Conservation (phyloP, 192 early-diverging fungal genomes). For the Podila epigama region DNA sequence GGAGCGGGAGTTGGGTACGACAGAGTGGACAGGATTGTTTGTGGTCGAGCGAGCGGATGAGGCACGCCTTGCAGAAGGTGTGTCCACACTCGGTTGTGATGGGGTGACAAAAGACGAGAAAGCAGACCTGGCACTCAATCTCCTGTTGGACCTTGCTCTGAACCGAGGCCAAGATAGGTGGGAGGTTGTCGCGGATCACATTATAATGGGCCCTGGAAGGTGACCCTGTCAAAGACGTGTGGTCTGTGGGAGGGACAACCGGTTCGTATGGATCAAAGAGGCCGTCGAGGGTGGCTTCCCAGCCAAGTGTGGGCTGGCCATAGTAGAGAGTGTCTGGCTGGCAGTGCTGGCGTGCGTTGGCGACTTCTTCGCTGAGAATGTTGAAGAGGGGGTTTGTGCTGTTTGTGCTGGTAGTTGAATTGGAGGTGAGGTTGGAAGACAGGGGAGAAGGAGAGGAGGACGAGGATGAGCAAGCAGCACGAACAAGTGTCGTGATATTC, state of each 20-base stretch:
- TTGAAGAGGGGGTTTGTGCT: conserved; percentile 3
- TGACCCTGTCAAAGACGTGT: background rate
- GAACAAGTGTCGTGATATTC: conserved; percentile 23
- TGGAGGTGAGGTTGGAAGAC: too few relatives aligned
- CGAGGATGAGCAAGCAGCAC: conserved; percentile 8
- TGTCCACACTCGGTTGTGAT: conserved; percentile 73
- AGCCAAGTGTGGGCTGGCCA: conserved; percentile 2
- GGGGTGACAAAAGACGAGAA: conserved; percentile 57
- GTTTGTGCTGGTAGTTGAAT: too few relatives aligned
- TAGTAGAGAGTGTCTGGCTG: conserved; percentile 12
- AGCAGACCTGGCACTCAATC: conserved; percentile 71
- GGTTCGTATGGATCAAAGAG: conserved; percentile 18
- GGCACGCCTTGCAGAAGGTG: conserved; percentile 66
- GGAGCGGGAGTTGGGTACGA: conserved; percentile 39
- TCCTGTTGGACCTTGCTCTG: conserved; percentile 50
- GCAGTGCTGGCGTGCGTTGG: background rate
- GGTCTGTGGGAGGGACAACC: background rate
- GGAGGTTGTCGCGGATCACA: conserved; percentile 18
- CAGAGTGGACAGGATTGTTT: conserved; percentile 56
- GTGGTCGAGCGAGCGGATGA: conserved; percentile 65
- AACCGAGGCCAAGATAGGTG: conserved; percentile 16
- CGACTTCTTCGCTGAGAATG: conserved; percentile 9
- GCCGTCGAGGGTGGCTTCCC: conserved; percentile 30
- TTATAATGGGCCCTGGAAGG: background rate
- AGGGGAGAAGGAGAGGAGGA: too few relatives aligned